Evolutionary conservation across 495 filamentous ascomycete species (phyloP), one percentile per base, ranked within the genome.

Genomic region (Neurospora sp.): DNA sequence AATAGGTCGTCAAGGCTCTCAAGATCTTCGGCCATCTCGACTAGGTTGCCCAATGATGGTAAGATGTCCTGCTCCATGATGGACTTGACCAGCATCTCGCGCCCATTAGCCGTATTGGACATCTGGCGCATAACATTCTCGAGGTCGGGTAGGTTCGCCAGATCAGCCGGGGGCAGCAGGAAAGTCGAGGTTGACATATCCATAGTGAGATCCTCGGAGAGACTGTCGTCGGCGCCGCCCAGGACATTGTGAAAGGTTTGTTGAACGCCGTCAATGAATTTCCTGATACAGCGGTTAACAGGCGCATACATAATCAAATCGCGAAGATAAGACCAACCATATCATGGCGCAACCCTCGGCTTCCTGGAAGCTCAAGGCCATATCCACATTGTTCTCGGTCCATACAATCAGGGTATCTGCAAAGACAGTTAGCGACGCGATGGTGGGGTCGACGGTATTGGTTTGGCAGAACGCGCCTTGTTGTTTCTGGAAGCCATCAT

Each of bases 321-420:
- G 83, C 76, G 81, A 42, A 73, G 61, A 31, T 31, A 12, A 41
- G 9, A 80, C 79, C 48, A 74, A 96, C 96, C 96, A 99, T 81
- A 98, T 97, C 31, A 90, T 85, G 12, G 90, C 89, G 81, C 96
- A 99, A 17, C 96, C 96, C 72, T 98, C 96, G 3, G 96, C 91
- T 81, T 98, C 96, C 82, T 99, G 96, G 81, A 99, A 99, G 81
- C 95, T 98, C 71, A 99, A 87, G 40, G 96, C 96, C 96, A 99
- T 98, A 79, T 99, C 96, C 72, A 92, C 90, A 38, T 91, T 91
- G 83, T 89, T 92, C 53, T 99, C 96, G 22, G 96, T 98, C 96
- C 96, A 99, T 65, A 99, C 94, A 68, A 99, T 99, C 65, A 99
- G 88, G 17, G 96, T 99, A 81, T 98, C 96, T 94, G 81, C 69